These are phyloP conservation scores for Cyphellophora europaea DNA, from an alignment of 2,329 filamentous ascomycete species.

Conservation along the genomic window DNA sequence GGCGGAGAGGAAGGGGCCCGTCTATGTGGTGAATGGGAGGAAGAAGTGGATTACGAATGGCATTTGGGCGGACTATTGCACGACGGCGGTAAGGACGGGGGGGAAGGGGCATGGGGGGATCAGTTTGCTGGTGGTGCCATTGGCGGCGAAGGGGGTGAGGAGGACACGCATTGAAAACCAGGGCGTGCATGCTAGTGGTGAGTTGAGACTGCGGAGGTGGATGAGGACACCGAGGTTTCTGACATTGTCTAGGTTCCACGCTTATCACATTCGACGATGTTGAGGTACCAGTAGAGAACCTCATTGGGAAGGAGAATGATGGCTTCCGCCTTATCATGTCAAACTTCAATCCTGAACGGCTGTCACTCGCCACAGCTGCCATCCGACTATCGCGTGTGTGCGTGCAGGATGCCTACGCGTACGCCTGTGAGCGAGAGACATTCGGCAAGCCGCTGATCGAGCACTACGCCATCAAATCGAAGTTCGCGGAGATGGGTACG, in stretches of 20 bases:
- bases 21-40: constrained; percentile 61
- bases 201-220: too few species aligned
- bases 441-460: constrained; percentile 63
- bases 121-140: constrained; percentile 58
- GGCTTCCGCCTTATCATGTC: constrained; percentile 70
- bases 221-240: not conserved
- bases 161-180: constrained; percentile 61
- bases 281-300: constrained; percentile 59
- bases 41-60: constrained; percentile 79
- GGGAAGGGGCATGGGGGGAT: constrained; percentile 57
- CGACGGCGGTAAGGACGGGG: constrained; percentile 67
- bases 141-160: constrained; percentile 58
- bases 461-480: constrained; percentile 63
- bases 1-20: constrained; percentile 56
- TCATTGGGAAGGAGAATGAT: constrained; percentile 59
- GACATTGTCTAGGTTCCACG: constrained; percentile 50
- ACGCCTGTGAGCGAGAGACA: constrained; percentile 58
- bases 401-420: constrained; percentile 50
- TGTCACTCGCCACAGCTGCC: constrained; percentile 56
- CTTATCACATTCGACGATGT: constrained; percentile 71
- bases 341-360: constrained; percentile 72
- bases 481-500: constrained; percentile 60
- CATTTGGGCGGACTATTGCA: constrained; percentile 58
- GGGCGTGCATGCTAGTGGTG: constrained; percentile 57
- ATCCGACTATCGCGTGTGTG: constrained; percentile 56